Evolutionary conservation across 208 protist species (phyloP).

Genomic region (Trypanosoma avium): DNA sequence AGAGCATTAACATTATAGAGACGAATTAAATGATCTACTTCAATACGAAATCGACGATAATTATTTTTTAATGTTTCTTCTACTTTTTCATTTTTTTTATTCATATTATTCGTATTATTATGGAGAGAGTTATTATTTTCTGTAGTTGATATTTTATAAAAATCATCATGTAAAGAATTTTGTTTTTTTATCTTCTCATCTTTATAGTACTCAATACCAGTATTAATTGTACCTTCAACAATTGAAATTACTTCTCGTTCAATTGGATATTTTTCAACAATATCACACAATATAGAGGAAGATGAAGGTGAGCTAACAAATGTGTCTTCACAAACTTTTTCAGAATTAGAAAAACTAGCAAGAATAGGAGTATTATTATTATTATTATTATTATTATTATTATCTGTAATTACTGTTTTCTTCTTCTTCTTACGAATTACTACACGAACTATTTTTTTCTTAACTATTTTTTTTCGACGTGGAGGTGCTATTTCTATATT

Average conservation of each 20-base stretch:
- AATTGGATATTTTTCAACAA: no score
- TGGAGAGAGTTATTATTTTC: not conserved
- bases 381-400: not conserved
- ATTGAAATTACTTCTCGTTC: no score
- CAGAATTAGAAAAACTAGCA: not conserved
- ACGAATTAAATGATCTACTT: not conserved
- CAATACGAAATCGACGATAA: slow-evolving; percentile 2
- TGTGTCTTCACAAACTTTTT: no score
- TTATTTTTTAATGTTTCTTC: not conserved
- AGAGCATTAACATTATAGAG: slow-evolving; percentile 9
- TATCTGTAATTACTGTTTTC: not conserved
- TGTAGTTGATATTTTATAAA: no score
- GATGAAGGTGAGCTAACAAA: no score
- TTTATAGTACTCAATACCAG: no score
- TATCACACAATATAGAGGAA: no score
- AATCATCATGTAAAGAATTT: no score
- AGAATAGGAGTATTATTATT: not conserved
- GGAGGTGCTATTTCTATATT: no score
- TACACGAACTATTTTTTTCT: not conserved
- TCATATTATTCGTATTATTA: not conserved
- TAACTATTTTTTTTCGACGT: not conserved
- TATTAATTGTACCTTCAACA: no score
- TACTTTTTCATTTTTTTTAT: not conserved
- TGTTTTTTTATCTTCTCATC: no score
- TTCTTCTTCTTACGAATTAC: not conserved